Conservation (phyloP, 2,329 filamentous ascomycete species). For the Didymella keratinophila region DNA sequence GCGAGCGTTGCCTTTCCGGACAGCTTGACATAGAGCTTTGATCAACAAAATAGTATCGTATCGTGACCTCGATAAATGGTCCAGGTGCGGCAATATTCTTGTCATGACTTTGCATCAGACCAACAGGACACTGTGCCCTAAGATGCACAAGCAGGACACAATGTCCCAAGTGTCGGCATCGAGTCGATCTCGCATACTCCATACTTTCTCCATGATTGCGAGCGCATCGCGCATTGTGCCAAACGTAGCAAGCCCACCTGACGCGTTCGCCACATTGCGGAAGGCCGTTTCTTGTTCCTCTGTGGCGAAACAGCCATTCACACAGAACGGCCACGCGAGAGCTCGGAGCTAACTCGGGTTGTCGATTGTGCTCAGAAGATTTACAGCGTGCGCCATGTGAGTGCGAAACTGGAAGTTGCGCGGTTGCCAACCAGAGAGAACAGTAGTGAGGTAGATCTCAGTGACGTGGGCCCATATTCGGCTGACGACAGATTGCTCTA, state of each 20-base stretch:
- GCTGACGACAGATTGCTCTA: not conserved
- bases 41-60: not conserved
- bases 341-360: not conserved
- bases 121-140: conserved; percentile 4
- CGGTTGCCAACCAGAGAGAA: not conserved
- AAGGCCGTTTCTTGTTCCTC: not conserved
- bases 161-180: conserved; percentile 10
- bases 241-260: not conserved
- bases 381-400: not conserved
- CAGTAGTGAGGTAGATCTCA: not conserved
- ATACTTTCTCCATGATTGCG: conserved; percentile 49
- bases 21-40: too few relatives aligned
- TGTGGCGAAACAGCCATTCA: not conserved
- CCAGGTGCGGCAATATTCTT: not conserved
- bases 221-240: conserved; percentile 22
- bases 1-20: too few relatives aligned
- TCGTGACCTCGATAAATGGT: not conserved
- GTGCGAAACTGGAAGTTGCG: not conserved
- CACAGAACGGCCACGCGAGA: not conserved
- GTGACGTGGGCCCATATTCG: not conserved
- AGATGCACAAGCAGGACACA: not conserved
- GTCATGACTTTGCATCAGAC: not conserved
- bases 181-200: conserved; percentile 22
- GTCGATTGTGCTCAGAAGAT: not conserved
- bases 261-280: not conserved